These are phyloP conservation scores for Penicillium fuscoglaucum DNA, from an alignment of 2,329 filamentous ascomycete genomes.

Conservation along the genomic window DNA sequence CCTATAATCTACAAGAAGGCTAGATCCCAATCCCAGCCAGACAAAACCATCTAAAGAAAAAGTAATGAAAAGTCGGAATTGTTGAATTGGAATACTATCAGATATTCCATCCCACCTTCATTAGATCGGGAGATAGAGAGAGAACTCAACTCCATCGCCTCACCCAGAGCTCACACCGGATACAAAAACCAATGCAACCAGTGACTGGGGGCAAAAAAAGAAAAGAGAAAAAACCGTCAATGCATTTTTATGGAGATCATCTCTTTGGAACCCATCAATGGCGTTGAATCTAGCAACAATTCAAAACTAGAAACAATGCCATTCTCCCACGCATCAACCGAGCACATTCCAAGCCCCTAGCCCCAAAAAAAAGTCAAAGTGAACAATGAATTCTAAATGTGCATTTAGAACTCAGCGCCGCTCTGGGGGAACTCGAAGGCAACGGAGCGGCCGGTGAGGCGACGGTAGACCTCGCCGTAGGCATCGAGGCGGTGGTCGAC, in stretches of 20 bases:
- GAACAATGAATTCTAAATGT: constrained; percentile 16
- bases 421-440: constrained; percentile 98
- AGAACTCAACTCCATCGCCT: constrained; percentile 25
- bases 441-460: constrained; percentile 93
- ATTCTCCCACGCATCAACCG: constrained; percentile 28
- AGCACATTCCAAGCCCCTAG: constrained; percentile 24
- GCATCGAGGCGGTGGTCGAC: constrained; percentile 99
- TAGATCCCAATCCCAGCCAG: background rate
- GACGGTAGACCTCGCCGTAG: constrained; percentile 99
- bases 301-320: constrained; percentile 30
- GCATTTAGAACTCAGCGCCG: constrained; percentile 75
- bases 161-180: constrained; percentile 19
- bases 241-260: constrained; percentile 29
- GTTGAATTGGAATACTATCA: constrained; percentile 31
- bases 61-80: constrained; percentile 23
- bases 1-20: background rate
- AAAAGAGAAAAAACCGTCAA: constrained; percentile 31
- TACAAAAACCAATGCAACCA: constrained; percentile 23
- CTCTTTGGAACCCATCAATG: constrained; percentile 29
- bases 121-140: constrained; percentile 24
- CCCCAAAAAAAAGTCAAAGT: constrained; percentile 26
- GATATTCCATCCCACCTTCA: constrained; percentile 31
- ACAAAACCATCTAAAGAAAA: constrained; percentile 8
- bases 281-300: constrained; percentile 30
- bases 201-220: constrained; percentile 27